Evolutionary conservation across 2,329 filamentous ascomycete genomes (phyloP), one percentile per base, ranked within the genome.

Genomic region (Colletotrichum siamense): DNA sequence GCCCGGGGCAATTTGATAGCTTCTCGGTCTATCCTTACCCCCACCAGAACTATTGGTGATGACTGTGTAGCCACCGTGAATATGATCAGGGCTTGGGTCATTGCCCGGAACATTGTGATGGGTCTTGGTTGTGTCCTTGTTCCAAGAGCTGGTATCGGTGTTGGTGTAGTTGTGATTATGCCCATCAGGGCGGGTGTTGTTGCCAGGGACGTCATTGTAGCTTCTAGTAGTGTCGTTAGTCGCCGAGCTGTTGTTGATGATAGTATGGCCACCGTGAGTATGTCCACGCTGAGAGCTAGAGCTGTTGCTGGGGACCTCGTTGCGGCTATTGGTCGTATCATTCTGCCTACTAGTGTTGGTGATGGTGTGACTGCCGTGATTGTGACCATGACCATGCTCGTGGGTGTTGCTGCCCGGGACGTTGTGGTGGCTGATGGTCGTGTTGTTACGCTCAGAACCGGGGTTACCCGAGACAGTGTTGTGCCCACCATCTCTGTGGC

Each of bases 401-500:
- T 49, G n/a, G 44, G 18, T 3, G 18, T n/a, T 44, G 39, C 18
- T 10, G 39, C 8, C 3, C 1, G 39, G 18, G 39, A 44, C 39
- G 9, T 22, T 22, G 44, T 22, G 1, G n/a, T 49, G 39, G 3
- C 18, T 49, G 0, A 2, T 49, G n/a, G 6, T 0, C 0, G 44
- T 49, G 10, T 49, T 3, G n/a, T 13, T 12, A 3, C 10, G 18
- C 44, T 8, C 44, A 49, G 44, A 49, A 3, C 6, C 10, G 44
- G 1, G 10, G n/a, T 49, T 49, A 6, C 6, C 1, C 1, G 44
- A 22, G 44, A 49, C 10, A 22, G 1, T 3, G 1, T 1, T 22
- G 44, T 22, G n/a, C 4, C 10, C 10, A 2, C n/a, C n/a, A 49
- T 3, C 44, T 49, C 44, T 13, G 2, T 49, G 10, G 44, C 2